Evolutionary conservation across 176 grass and related monocot species (phyloP).

Genomic region (Triticum timopheevii): DNA sequence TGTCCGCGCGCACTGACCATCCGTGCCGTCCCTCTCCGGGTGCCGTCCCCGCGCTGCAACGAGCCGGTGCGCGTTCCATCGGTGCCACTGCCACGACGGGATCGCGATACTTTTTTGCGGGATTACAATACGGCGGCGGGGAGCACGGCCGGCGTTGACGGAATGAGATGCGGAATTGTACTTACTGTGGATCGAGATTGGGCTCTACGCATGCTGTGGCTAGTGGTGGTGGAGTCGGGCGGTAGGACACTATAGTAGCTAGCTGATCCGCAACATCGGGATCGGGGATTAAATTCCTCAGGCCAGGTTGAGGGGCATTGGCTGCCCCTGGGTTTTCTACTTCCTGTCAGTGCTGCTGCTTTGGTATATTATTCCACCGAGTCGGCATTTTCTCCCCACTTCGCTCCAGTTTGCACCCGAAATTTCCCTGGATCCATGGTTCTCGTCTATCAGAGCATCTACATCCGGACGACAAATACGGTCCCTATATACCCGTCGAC

Average conservation of each 20-base stretch:
- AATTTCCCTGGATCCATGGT: too few relatives aligned
- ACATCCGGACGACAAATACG: too few relatives aligned
- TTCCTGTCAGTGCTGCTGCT: not conserved
- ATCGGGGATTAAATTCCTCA: constrained; percentile 7
- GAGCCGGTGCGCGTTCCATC: too few relatives aligned
- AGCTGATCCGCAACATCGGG: constrained; percentile 12
- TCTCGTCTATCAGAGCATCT: too few relatives aligned
- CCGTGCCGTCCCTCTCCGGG: not conserved
- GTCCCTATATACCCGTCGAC: too few relatives aligned
- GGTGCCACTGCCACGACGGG: too few relatives aligned
- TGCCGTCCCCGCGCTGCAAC: not conserved
- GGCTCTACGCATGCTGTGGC: too few relatives aligned
- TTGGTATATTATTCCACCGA: not conserved
- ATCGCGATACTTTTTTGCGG: too few relatives aligned
- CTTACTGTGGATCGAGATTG: not conserved
- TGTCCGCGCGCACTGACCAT: not conserved
- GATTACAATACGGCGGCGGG: too few relatives aligned
- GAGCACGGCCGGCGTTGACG: not conserved
- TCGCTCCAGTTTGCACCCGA: too few relatives aligned
- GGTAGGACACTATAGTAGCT: not conserved
- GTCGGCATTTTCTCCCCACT: too few relatives aligned
- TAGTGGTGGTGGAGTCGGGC: not conserved
- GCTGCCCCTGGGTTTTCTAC: not conserved
- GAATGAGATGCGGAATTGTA: not conserved
- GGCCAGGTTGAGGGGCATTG: too few relatives aligned